Evolutionary conservation across 2,329 filamentous ascomycete genomes (phyloP).

Genomic region (Polychaeton citri): DNA sequence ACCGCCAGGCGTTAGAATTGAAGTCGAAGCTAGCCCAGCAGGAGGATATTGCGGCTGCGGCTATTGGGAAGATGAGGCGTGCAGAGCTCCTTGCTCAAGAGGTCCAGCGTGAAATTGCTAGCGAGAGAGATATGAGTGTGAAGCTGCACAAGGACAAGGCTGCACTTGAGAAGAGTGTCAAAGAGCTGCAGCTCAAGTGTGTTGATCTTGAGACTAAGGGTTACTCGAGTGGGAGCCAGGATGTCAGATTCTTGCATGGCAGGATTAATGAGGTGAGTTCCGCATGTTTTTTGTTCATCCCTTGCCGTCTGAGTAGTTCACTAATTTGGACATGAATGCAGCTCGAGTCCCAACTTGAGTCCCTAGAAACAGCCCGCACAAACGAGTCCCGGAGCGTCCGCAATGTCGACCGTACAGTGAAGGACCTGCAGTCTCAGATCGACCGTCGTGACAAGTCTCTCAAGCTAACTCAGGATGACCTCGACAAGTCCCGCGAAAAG

Average conservation of each 20-base stretch:
- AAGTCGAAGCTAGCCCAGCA: conserved; percentile 83
- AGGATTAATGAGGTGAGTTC: conserved; percentile 79
- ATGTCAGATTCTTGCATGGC: conserved; percentile 88
- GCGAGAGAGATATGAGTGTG: conserved; percentile 69
- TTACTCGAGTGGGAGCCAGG: conserved; percentile 85
- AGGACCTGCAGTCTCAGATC: conserved; percentile 83
- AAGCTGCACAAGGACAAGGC: conserved; percentile 84
- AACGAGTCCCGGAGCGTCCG: conserved; percentile 78
- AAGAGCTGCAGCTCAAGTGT: conserved; percentile 77
- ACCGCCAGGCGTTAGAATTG: conserved; percentile 78
- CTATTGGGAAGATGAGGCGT: conserved; percentile 92
- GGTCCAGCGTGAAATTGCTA: conserved; percentile 81
- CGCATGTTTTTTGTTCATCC: not conserved
- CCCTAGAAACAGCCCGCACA: conserved; percentile 63
- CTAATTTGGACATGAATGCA: too few relatives aligned
- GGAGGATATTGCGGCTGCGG: conserved; percentile 81
- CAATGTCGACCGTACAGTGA: conserved; percentile 86
- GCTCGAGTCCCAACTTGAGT: conserved; percentile 57
- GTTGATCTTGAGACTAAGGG: conserved; percentile 95
- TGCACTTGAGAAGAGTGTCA: conserved; percentile 73
- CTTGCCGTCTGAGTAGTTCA: too few relatives aligned
- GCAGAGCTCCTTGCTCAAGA: conserved; percentile 78
- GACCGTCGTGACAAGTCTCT: conserved; percentile 80
- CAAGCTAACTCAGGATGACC: conserved; percentile 71
- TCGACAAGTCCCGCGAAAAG: conserved; percentile 77